These are phyloP conservation scores for Ceratocystis ficicola DNA, from an alignment of 2,329 filamentous ascomycete species.

Conservation along the genomic window DNA sequence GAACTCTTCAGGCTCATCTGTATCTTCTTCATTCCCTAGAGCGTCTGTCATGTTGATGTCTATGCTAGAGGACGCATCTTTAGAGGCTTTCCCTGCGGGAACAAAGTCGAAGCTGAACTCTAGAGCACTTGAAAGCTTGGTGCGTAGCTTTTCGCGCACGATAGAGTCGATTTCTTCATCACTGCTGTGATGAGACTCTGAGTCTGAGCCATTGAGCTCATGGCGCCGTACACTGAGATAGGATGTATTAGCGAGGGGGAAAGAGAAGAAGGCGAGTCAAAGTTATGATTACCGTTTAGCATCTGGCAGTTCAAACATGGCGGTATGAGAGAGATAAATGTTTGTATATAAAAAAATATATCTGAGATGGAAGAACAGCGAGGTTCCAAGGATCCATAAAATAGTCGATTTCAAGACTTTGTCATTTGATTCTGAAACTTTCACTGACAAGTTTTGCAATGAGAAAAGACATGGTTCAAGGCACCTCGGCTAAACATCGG, in stretches of 20 bases:
- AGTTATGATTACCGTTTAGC: constrained; percentile 36
- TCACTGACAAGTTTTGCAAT: neutral
- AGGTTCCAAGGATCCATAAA: neutral
- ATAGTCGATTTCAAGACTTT: neutral
- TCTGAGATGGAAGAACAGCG: neutral
- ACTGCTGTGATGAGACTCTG: constrained; percentile 24
- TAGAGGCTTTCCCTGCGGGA: constrained; percentile 18
- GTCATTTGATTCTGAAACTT: neutral
- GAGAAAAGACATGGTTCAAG: neutral
- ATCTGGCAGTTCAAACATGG: constrained; percentile 42
- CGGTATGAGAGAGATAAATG: constrained; percentile 12
- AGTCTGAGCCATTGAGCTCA: constrained; percentile 36
- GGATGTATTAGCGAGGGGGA: neutral
- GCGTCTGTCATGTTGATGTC: constrained; percentile 12
- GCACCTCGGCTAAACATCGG: neutral
- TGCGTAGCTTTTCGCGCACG: constrained; percentile 20
- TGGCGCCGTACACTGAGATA: constrained; percentile 41
- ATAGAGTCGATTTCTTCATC: constrained; percentile 15
- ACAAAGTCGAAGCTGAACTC: constrained; percentile 17
- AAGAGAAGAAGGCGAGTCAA: constrained; percentile 19
- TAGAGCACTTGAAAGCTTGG: constrained; percentile 22
- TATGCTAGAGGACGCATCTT: constrained; percentile 26
- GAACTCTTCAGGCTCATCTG: constrained; percentile 35
- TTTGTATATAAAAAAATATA: neutral
- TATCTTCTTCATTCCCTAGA: constrained; percentile 24